Base-by-base conservation (phyloP, 345 rosid species). In the Durio zibethinus region DNA sequence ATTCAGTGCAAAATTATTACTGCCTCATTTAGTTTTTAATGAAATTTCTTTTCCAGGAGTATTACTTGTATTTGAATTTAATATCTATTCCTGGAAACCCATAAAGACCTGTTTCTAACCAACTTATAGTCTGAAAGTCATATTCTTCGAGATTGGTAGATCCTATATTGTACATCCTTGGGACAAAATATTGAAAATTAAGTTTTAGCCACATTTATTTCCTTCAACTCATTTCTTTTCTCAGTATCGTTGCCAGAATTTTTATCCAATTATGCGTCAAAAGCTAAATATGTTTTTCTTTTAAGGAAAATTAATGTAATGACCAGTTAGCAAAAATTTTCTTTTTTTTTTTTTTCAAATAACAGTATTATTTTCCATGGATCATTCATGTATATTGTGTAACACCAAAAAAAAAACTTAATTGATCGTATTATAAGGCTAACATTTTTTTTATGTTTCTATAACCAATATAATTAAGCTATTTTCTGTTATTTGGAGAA, bases 121-220 rank as follows among this genome's bases (percentile, higher is more conserved):
- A 53, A 53, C 25, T 25, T 59, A 59, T 25, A 10, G 63, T 25
- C 63, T 25, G 33, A 59, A 25, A 59, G 63, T 59, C 35, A 4
- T 59, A 59, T 59, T 59, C 35, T 59, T 59, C 63, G 25, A 59
- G 61, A 21, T 21, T n/a, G 60, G 12, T 54, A 54, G 63, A 59
- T 59, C 33, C 33, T 38, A 0, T 5, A n/a, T n/a, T n/a, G n/a
- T n/a, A n/a, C n/a, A n/a, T n/a, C n/a, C n/a, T n/a, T n/a, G 4
- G 5, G 0, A 54, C 2, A 11, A 25, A 11, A 59, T 59, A 59
- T 36, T 64, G 56, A 69, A 45, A 69, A 47, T 21, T 5, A 67
- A 67, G 72, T 67, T 43, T 67, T 43, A 67, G 53, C 72, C 72
- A 42, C 36, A 64, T n/a, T 36, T 7, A n/a, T 43, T 33, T 35